phyloP scores from a whole-genome alignment of 192 early-diverging fungal genomes.

The Neocallimastix lanati region DNA sequence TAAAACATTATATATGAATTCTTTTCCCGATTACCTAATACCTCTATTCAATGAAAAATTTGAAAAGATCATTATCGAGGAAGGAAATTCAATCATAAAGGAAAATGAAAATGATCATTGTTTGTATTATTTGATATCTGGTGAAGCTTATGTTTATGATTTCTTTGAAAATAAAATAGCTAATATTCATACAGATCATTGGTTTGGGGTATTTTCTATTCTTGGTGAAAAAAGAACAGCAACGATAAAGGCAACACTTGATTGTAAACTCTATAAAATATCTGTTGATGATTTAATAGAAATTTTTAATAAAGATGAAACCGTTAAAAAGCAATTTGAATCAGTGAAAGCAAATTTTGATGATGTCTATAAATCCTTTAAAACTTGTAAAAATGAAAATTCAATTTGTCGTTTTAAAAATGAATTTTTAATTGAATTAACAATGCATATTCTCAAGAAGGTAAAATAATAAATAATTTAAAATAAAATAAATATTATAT shows the following conservation, averaged over 20 bases:
- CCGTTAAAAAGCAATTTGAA: background rate
- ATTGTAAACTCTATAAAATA: background rate
- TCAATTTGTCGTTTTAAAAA: background rate
- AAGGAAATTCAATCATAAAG: background rate
- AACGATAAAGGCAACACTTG: background rate
- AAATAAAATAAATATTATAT: too few relatives aligned
- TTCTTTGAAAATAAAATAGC: background rate
- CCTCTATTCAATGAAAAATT: background rate
- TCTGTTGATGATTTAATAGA: background rate
- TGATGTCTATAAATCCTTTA: background rate
- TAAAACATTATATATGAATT: background rate
- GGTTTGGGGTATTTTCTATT: background rate
- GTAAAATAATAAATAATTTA: background rate
- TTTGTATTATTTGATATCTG: background rate
- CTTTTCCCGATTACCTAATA: background rate
- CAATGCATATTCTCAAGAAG: background rate
- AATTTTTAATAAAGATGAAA: background rate
- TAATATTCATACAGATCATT: background rate
- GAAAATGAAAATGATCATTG: background rate
- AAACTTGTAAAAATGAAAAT: background rate
- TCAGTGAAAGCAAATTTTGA: background rate
- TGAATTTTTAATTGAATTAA: background rate
- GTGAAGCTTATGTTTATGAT: background rate
- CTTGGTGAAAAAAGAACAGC: background rate
- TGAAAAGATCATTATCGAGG: background rate